phyloP scores from a whole-genome alignment of 1,139 yeast genomes.

The Meyerozyma sp. region DNA sequence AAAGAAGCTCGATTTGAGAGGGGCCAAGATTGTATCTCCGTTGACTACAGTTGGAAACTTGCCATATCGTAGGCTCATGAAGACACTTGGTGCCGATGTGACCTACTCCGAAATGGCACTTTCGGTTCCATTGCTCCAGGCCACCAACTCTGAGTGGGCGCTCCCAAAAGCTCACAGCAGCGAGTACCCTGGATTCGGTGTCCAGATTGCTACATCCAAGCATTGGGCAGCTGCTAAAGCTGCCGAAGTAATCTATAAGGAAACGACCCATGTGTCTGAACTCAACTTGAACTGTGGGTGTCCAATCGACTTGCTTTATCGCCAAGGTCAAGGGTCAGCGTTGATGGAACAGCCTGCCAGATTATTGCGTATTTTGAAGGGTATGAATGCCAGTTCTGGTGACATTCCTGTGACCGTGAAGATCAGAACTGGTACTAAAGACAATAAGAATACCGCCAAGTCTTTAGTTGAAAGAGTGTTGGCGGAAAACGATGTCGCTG shows the following conservation, averaged over 20 bases:
- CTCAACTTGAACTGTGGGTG: conserved; percentile 93
- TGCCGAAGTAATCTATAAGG: conserved; percentile 66
- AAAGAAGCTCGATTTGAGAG: conserved; percentile 58
- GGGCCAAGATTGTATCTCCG: conserved; percentile 89
- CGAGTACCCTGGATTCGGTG: conserved; percentile 88
- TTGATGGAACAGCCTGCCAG: conserved; percentile 85
- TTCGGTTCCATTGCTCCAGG: conserved; percentile 78
- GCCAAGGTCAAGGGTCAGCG: conserved; percentile 96
- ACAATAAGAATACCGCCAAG: conserved; percentile 81
- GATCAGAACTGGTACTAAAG: conserved; percentile 86
- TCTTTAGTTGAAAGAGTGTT: conserved; percentile 65
- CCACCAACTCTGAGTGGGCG: conserved; percentile 96
- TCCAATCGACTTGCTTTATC: conserved; percentile 87
- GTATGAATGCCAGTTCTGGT: conserved; percentile 85
- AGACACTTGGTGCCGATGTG: conserved; percentile 83
- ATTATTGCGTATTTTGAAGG: conserved; percentile 69
- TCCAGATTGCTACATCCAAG: conserved; percentile 87
- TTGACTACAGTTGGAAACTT: conserved; percentile 95
- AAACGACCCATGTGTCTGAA: conserved; percentile 58
- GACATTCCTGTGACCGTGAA: conserved; percentile 90
- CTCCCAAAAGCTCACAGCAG: conserved; percentile 80
- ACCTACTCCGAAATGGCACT: conserved; percentile 97
- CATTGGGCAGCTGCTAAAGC: conserved; percentile 94
- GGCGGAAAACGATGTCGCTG: conserved; percentile 77
- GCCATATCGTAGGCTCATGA: conserved; percentile 93